phyloP scores from a whole-genome alignment of 345 rosid species.

The Litchi chinensis region DNA sequence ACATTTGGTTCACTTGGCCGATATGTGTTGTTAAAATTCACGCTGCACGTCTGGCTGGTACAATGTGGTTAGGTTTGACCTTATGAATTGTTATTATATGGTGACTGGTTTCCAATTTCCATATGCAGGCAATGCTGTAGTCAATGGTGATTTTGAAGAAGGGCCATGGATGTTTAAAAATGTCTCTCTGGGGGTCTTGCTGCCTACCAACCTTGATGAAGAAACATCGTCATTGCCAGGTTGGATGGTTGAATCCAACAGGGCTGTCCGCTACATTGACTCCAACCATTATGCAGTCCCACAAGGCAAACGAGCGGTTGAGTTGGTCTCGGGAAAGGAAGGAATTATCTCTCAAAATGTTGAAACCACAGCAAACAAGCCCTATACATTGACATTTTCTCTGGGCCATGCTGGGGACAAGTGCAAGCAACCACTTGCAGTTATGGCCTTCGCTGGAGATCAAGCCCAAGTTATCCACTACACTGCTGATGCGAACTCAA shows the following conservation, averaged over 20 bases:
- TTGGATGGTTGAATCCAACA: slow-evolving; percentile 89
- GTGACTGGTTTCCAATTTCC: not conserved
- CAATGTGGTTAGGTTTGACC: not conserved
- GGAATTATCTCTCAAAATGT: slow-evolving; percentile 97
- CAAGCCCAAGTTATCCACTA: slow-evolving; percentile 85
- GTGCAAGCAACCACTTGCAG: slow-evolving; percentile 87
- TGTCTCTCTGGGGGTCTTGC: slow-evolving; percentile 82
- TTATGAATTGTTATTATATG: not conserved
- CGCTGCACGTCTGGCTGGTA: not conserved
- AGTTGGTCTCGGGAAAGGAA: slow-evolving; percentile 92
- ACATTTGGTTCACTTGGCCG: not conserved
- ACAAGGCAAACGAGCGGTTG: slow-evolving; percentile 79
- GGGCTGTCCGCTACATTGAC: slow-evolving; percentile 89
- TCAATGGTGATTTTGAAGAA: slow-evolving; percentile 86
- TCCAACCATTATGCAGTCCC: slow-evolving; percentile 86
- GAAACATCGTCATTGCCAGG: slow-evolving; percentile 86
- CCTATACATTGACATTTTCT: slow-evolving; percentile 61
- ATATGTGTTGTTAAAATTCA: not conserved
- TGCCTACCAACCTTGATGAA: slow-evolving; percentile 91
- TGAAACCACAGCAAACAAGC: slow-evolving; percentile 59
- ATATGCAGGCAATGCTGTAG: slow-evolving; percentile 70
- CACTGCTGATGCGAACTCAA: slow-evolving; percentile 69
- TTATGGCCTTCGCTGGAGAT: slow-evolving; percentile 94
- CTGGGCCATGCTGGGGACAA: slow-evolving; percentile 87
- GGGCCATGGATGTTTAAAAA: slow-evolving; percentile 96